Conservation (phyloP, 305 asterid species). For the Stenogyne calaminthoides region DNA sequence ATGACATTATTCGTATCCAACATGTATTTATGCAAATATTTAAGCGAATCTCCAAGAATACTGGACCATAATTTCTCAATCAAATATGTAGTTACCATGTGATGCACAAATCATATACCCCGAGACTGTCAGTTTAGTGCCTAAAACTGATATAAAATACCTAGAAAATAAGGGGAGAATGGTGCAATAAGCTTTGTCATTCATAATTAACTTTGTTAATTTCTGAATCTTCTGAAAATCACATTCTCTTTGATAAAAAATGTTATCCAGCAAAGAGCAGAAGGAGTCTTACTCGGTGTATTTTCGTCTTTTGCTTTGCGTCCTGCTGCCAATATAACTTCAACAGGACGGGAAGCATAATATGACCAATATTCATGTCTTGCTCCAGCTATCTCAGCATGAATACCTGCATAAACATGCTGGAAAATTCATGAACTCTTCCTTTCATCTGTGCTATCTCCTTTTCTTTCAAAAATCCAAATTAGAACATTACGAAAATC, state of each 20-base stretch:
- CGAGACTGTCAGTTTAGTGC: not conserved
- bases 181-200: not conserved
- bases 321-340: constrained; percentile 76
- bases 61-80: not conserved
- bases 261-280: not conserved
- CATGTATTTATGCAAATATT: not conserved
- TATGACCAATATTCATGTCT: constrained; percentile 82
- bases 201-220: not conserved
- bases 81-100: not conserved
- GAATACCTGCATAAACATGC: constrained; percentile 58
- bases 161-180: not conserved
- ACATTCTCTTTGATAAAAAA: constrained; percentile 9
- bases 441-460: too few species aligned
- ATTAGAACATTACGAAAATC: not conserved
- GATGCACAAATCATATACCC: not conserved
- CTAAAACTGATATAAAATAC: not conserved
- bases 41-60: not conserved
- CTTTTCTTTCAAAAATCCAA: not conserved
- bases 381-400: constrained; percentile 71
- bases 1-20: too few species aligned
- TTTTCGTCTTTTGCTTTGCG: constrained; percentile 60
- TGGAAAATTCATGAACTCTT: too few species aligned
- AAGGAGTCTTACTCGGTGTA: constrained; percentile 45
- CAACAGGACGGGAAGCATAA: constrained; percentile 64
- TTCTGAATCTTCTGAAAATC: not conserved